Percentiles rank a stretch among this genome's conserved stretches.
Evolutionary conservation across 2,329 filamentous ascomycete genomes (phyloP).

Genomic region (Aspergillus niger): DNA sequence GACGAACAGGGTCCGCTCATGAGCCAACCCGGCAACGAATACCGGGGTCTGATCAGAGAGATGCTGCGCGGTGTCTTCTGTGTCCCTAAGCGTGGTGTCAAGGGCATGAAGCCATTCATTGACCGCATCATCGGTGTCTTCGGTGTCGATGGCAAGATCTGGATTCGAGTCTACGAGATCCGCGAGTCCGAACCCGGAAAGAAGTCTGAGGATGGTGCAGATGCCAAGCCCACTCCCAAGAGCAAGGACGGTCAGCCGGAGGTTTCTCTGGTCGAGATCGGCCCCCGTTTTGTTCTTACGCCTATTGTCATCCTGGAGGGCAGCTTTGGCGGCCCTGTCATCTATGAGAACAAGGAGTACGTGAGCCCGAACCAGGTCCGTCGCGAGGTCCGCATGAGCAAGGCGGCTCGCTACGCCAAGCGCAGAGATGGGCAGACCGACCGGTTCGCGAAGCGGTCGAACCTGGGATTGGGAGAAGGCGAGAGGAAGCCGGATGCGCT

Average conservation of each 20-base stretch:
- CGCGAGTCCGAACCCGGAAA: slow-evolving; percentile 72
- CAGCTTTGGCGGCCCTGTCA: slow-evolving; percentile 91
- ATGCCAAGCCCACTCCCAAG: slow-evolving; percentile 43
- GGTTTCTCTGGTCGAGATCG: slow-evolving; percentile 85
- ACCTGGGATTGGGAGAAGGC: slow-evolving; percentile 69
- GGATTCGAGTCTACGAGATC: slow-evolving; percentile 94
- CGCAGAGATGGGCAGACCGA: slow-evolving; percentile 75
- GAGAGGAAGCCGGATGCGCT: slow-evolving; percentile 67
- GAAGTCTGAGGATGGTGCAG: slow-evolving; percentile 48
- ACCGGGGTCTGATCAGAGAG: slow-evolving; percentile 67
- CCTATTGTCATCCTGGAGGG: slow-evolving; percentile 95
- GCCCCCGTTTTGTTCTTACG: slow-evolving; percentile 87
- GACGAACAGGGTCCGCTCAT: slow-evolving; percentile 74
- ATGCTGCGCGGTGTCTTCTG: slow-evolving; percentile 88
- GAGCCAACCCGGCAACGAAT: slow-evolving; percentile 55
- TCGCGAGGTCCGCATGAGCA: slow-evolving; percentile 73
- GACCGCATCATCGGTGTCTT: slow-evolving; percentile 95
- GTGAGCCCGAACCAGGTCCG: slow-evolving; percentile 94
- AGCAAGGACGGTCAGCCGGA: slow-evolving; percentile 65
- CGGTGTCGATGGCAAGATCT: slow-evolving; percentile 88
- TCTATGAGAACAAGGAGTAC: slow-evolving; percentile 98
- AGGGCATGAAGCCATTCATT: slow-evolving; percentile 92
- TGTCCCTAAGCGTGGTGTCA: slow-evolving; percentile 76
- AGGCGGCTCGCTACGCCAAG: slow-evolving; percentile 75
- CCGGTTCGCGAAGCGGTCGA: slow-evolving; percentile 70